Conservation (phyloP, 176 grass and related monocot genomes). For the Alloteropsis semialata region DNA sequence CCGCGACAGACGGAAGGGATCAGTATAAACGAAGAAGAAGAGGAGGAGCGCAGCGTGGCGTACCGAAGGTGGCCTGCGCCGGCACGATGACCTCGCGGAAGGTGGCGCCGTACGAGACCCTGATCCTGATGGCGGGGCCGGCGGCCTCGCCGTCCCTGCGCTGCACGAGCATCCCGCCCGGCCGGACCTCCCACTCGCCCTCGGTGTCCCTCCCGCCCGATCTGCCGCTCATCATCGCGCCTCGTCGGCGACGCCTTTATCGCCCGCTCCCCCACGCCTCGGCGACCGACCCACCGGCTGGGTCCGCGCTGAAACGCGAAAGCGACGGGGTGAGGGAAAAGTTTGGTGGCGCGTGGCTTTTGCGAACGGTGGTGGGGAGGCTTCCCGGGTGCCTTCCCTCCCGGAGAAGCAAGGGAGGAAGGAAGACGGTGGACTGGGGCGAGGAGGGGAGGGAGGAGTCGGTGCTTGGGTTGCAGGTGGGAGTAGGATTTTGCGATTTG, state of each 20-base stretch:
- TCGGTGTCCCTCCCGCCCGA: conserved; percentile 40
- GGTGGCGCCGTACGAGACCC: conserved; percentile 64
- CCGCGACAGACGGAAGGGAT: background rate
- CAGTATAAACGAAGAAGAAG: background rate
- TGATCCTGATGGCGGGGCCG: conserved; percentile 62
- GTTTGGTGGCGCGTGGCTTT: conserved; percentile 45
- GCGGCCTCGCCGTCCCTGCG: conserved; percentile 58
- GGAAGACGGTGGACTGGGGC: background rate
- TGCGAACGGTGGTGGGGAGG: conserved; percentile 22
- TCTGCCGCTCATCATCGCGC: conserved; percentile 36
- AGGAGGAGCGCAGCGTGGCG: conserved; percentile 5
- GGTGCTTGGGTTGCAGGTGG: background rate
- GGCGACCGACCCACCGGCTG: conserved; percentile 23
- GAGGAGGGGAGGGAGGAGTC: background rate
- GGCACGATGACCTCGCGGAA: conserved; percentile 63
- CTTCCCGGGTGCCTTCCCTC: conserved; percentile 43
- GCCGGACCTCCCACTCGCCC: conserved; percentile 79
- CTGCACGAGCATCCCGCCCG: conserved; percentile 92
- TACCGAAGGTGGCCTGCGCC: conserved; percentile 86
- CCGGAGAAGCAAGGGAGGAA: conserved; percentile 40
- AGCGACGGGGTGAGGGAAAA: conserved; percentile 28
- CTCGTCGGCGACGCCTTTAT: conserved; percentile 20
- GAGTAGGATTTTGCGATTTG: conserved; percentile 21
- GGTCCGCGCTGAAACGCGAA: conserved; percentile 21
- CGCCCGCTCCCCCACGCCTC: background rate